Conservation (phyloP, 2,329 filamentous ascomycete genomes). For the Clonostachys rosea region DNA sequence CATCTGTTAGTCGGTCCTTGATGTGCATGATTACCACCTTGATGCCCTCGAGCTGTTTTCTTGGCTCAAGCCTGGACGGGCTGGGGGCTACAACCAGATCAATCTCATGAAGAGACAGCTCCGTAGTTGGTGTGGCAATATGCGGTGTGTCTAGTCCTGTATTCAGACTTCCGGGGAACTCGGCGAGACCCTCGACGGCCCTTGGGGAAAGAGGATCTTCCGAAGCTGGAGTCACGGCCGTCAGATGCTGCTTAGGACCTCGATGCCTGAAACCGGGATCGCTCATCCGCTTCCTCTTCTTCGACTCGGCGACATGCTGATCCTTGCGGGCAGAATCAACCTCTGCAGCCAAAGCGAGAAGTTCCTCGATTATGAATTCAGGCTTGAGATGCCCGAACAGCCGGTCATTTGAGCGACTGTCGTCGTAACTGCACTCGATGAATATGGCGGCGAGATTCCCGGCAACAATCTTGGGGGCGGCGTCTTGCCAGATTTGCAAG, state of each 20-base stretch:
- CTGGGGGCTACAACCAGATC: background rate
- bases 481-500: conserved; percentile 78
- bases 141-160: conserved; percentile 30
- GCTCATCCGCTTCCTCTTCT: conserved; percentile 10
- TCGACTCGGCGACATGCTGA: conserved; percentile 6
- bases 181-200: conserved; percentile 16
- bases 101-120: conserved; percentile 33
- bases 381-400: conserved; percentile 90
- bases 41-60: conserved; percentile 61
- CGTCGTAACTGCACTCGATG: conserved; percentile 92
- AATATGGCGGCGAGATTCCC: conserved; percentile 77
- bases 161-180: background rate
- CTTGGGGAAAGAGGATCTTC: conserved; percentile 50
- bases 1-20: conserved; percentile 80
- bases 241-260: background rate
- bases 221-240: conserved; percentile 8
- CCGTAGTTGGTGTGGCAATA: conserved; percentile 40
- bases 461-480: conserved; percentile 74
- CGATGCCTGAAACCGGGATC: background rate
- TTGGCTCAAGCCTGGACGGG: conserved; percentile 9
- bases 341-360: conserved; percentile 65
- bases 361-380: conserved; percentile 74
- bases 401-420: conserved; percentile 69
- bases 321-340: conserved; percentile 50
- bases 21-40: conserved; percentile 88